These are phyloP conservation scores for Thelonectria rubi DNA, from an alignment of 2,329 filamentous ascomycete genomes.

Conservation along the genomic window DNA sequence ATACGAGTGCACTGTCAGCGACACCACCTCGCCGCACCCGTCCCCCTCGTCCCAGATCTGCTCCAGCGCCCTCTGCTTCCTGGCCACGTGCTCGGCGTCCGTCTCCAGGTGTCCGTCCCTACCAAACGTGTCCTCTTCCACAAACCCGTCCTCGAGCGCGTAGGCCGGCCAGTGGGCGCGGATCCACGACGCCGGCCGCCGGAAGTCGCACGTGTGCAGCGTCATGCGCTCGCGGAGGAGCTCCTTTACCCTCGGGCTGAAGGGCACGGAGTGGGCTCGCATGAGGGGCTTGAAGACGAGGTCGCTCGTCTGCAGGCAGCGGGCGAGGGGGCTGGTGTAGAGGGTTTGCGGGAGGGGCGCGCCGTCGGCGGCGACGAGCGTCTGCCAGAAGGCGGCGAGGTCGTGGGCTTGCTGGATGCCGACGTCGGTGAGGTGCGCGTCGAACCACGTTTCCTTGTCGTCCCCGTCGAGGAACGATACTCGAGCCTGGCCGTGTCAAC, in stretches of 20 bases:
- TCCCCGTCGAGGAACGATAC: conserved; percentile 53
- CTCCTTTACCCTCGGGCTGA: conserved; percentile 65
- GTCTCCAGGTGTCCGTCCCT: conserved; percentile 58
- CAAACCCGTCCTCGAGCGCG: conserved; percentile 61
- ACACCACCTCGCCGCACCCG: conserved; percentile 52
- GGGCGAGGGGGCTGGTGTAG: conserved; percentile 66
- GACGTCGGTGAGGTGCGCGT: conserved; percentile 59
- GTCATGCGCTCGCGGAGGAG: conserved; percentile 67
- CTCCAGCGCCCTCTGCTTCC: conserved; percentile 55
- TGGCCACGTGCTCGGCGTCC: conserved; percentile 54
- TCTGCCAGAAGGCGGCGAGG: conserved; percentile 61
- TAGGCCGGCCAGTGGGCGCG: conserved; percentile 59
- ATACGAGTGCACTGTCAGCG: conserved; percentile 60
- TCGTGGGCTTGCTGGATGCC: conserved; percentile 63
- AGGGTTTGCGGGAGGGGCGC: conserved; percentile 63
- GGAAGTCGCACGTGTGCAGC: conserved; percentile 69
- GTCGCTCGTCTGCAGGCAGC: conserved; percentile 66
- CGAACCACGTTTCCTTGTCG: conserved; percentile 50
- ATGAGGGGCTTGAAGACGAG: conserved; percentile 59
- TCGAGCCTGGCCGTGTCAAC: conserved; percentile 35
- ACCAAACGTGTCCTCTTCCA: conserved; percentile 65
- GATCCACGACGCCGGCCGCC: conserved; percentile 60
- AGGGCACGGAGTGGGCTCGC: conserved; percentile 48
- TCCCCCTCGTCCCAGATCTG: conserved; percentile 55
- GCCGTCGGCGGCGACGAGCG: conserved; percentile 53